phyloP scores from a whole-genome alignment of 805 yeast genomes.

The Candida ovalis region DNA sequence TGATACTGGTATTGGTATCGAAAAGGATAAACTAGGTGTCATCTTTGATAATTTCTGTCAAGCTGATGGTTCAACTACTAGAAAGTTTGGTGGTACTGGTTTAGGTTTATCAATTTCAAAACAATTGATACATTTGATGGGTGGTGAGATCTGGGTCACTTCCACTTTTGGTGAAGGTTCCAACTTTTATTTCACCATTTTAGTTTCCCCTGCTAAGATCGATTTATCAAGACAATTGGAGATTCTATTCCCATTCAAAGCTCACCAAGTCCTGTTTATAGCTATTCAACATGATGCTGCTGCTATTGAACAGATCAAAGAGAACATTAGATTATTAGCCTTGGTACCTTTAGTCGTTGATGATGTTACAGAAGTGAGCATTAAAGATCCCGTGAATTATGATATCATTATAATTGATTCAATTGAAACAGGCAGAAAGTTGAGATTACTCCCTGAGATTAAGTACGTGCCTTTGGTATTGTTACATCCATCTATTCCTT shows the following conservation, averaged over 20 bases:
- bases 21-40: slow-evolving; percentile 75
- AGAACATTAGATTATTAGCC: slow-evolving; percentile 50
- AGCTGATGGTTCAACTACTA: slow-evolving; percentile 90
- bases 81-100: slow-evolving; percentile 93
- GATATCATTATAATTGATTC: slow-evolving; percentile 84
- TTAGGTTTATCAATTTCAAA: slow-evolving; percentile 84
- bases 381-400: slow-evolving; percentile 55
- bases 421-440: slow-evolving; percentile 64
- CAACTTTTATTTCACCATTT: slow-evolving; percentile 74
- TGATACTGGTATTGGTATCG: slow-evolving; percentile 90
- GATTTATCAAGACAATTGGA: slow-evolving; percentile 63
- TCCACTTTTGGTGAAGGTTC: slow-evolving; percentile 80
- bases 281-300: slow-evolving; percentile 56
- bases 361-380: slow-evolving; percentile 52
- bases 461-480: slow-evolving; percentile 83
- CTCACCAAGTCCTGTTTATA: slow-evolving; percentile 67
- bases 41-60: slow-evolving; percentile 90
- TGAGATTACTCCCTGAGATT: slow-evolving; percentile 69
- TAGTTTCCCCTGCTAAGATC: slow-evolving; percentile 69
- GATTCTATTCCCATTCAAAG: slow-evolving; percentile 64
- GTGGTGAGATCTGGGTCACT: slow-evolving; percentile 90
- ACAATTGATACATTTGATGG: slow-evolving; percentile 84
- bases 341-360: slow-evolving; percentile 56
- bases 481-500: slow-evolving; percentile 70
- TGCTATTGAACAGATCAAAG: slow-evolving; percentile 48